Percentiles rank a stretch among this genome's conserved stretches.
These are phyloP conservation scores for Penicillium sp. DNA, from an alignment of 2,329 filamentous ascomycete species.

Conservation along the genomic window DNA sequence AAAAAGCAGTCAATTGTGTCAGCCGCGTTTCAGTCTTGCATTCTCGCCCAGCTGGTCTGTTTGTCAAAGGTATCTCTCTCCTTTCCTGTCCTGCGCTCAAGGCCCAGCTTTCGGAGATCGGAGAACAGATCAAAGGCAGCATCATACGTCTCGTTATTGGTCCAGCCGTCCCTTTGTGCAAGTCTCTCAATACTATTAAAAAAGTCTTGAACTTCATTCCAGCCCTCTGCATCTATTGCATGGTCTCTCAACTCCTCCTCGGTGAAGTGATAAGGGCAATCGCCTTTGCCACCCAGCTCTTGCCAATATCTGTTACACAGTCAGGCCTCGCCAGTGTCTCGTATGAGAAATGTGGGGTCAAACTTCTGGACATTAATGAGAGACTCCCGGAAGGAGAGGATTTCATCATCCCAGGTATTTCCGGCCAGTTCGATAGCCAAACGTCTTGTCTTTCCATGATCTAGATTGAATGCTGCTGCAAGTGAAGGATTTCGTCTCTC, in stretches of 20 bases:
- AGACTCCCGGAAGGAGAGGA: constrained; percentile 24
- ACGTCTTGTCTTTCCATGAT: constrained; percentile 25
- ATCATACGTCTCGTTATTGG: constrained; percentile 36
- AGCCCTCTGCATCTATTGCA: constrained; percentile 20
- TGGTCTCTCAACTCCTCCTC: constrained; percentile 22
- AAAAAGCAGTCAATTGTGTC: neutral
- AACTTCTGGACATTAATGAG: constrained; percentile 30
- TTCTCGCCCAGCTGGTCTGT: constrained; percentile 30
- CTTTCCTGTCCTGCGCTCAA: constrained; percentile 31
- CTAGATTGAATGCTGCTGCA: constrained; percentile 19
- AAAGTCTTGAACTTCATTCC: constrained; percentile 34
- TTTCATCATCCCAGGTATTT: constrained; percentile 28
- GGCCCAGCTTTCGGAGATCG: constrained; percentile 34
- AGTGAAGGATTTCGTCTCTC: constrained; percentile 18
- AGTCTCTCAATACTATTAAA: constrained; percentile 37
- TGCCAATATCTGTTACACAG: constrained; percentile 19
- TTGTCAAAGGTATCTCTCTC: constrained; percentile 34
- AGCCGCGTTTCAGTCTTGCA: neutral
- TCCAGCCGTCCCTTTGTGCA: constrained; percentile 42
- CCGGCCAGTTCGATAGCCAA: constrained; percentile 21
- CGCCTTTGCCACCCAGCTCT: constrained; percentile 16
- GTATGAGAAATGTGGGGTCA: neutral
- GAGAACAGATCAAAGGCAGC: constrained; percentile 37
- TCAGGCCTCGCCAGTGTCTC: neutral
- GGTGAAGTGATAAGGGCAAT: constrained; percentile 26